phyloP scores from a whole-genome alignment of 2,329 filamentous ascomycete species.

The Cucurbitaria berberidis region DNA sequence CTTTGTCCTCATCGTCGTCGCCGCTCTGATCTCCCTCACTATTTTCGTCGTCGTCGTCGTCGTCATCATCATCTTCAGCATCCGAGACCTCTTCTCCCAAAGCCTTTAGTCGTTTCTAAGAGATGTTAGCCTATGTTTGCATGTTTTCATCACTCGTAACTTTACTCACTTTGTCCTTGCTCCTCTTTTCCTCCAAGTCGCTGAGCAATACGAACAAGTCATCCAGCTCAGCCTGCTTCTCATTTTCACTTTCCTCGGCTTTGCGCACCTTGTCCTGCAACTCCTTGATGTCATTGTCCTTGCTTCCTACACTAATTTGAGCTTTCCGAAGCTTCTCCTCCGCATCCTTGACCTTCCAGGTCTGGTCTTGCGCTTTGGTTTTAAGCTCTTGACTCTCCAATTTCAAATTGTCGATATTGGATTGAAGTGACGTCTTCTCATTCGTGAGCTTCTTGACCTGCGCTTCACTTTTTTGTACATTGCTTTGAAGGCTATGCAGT shows the following conservation, averaged over 20 bases:
- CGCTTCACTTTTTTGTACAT: constrained; percentile 29
- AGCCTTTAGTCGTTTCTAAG: constrained; percentile 56
- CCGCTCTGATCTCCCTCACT: constrained; percentile 12
- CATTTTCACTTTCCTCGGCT: constrained; percentile 44
- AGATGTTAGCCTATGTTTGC: constrained; percentile 19
- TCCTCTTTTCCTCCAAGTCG: constrained; percentile 55
- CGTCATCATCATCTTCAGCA: constrained; percentile 49
- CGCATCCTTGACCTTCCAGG: constrained; percentile 54
- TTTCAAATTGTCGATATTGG: constrained; percentile 19
- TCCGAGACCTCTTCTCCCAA: constrained; percentile 53
- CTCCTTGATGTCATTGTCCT: constrained; percentile 47
- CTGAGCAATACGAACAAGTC: constrained; percentile 56
- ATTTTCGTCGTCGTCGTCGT: constrained; percentile 34
- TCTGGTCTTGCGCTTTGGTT: constrained; percentile 53
- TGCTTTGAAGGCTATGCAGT: constrained; percentile 31
- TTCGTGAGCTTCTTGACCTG: constrained; percentile 51
- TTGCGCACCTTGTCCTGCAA: constrained; percentile 54
- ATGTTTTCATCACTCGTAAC: background rate
- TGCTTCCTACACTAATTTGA: constrained; percentile 8
- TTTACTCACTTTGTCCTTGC: constrained; percentile 45
- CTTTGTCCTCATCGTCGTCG: constrained; percentile 16
- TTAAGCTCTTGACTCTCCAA: constrained; percentile 25
- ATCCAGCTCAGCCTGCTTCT: constrained; percentile 56
- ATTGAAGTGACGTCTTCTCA: constrained; percentile 31
- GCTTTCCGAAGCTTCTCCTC: constrained; percentile 33